Evolutionary conservation across 306 rosid species (phyloP).

Genomic region (Canavalia gladiata): DNA sequence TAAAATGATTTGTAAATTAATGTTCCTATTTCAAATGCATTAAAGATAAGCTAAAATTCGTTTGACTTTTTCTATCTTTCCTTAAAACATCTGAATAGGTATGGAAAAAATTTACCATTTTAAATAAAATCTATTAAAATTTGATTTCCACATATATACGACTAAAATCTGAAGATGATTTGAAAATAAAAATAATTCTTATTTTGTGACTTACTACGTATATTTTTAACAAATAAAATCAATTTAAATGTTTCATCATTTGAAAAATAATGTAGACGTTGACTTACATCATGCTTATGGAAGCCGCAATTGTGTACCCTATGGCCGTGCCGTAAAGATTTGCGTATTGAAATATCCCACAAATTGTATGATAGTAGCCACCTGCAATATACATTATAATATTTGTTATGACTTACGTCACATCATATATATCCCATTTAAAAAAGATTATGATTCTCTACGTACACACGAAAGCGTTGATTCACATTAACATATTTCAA

Average conservation of each 20-base stretch:
- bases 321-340: conserved; percentile 59
- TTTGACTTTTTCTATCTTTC: background rate
- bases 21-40: background rate
- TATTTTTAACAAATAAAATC: background rate
- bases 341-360: conserved; percentile 57
- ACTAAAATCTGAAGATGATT: background rate
- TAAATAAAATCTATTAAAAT: background rate
- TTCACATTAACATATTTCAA: background rate
- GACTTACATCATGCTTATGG: conserved; percentile 69
- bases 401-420: background rate
- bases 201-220: background rate
- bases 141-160: no score
- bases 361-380: conserved; percentile 31
- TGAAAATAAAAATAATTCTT: background rate
- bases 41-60: background rate
- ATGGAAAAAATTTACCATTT: background rate
- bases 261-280: background rate
- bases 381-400: conserved; percentile 49
- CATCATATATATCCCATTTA: background rate
- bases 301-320: conserved; percentile 65
- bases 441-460: background rate
- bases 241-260: background rate
- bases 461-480: background rate
- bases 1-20: background rate
- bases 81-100: background rate